phyloP scores from a whole-genome alignment of 148 eudicot genomes.

The Nepenthes gracilis region DNA sequence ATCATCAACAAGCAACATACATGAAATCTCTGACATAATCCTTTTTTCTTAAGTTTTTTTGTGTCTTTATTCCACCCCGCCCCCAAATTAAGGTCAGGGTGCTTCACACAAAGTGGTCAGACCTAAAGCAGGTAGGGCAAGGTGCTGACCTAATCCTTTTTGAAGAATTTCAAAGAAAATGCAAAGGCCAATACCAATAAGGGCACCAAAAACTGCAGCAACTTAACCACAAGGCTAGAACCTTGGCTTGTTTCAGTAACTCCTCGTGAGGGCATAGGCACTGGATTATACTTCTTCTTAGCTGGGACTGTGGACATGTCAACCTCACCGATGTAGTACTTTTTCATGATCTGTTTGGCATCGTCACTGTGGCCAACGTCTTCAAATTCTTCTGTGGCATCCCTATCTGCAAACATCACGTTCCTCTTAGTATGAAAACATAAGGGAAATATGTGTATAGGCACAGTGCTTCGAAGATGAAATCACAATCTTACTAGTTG shows the following conservation, averaged over 20 bases:
- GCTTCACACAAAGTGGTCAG: no score
- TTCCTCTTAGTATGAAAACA: neutral
- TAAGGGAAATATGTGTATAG: no score
- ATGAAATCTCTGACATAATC: no score
- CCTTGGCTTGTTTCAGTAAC: constrained; percentile 4
- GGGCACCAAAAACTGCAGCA: constrained; percentile 26
- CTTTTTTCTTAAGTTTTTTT: no score
- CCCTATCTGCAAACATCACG: constrained; percentile 21
- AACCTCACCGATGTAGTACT: constrained; percentile 22
- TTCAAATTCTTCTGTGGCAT: constrained; percentile 42
- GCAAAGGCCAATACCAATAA: constrained; percentile 18
- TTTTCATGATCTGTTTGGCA: constrained; percentile 27
- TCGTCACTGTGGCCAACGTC: constrained; percentile 39
- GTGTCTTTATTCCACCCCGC: no score
- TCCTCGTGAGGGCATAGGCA: constrained; percentile 1
- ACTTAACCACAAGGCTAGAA: constrained; percentile 14
- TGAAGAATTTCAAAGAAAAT: constrained; percentile 16
- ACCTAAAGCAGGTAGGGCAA: no score
- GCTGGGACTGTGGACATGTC: constrained; percentile 18
- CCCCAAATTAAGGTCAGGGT: no score
- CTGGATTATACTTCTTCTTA: constrained; percentile 5
- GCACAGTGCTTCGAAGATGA: no score
- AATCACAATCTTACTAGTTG: constrained; percentile 26
- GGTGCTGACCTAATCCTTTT: constrained; percentile 10
- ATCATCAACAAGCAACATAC: no score